Conservation (phyloP, 257 asterid species). For the Penstemon eatonii region DNA sequence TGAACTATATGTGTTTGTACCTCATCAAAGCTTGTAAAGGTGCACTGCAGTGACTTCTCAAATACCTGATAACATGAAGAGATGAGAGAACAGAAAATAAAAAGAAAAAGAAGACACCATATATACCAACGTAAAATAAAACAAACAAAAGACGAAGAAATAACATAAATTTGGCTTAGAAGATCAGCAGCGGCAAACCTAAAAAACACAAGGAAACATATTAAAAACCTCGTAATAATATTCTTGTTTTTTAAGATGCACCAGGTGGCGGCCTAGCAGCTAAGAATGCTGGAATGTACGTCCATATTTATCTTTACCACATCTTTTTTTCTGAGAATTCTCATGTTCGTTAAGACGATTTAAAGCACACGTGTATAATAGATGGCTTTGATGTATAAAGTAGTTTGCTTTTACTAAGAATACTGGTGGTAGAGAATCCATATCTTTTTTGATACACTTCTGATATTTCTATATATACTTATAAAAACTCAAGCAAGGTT, state of each 20-base stretch:
- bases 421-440: constrained; percentile 2
- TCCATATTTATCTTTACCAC: constrained; percentile 21
- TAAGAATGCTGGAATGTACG: constrained; percentile 91
- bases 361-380: constrained; percentile 4
- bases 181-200: too few relatives aligned
- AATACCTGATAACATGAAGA: too few relatives aligned
- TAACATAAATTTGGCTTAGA: too few relatives aligned
- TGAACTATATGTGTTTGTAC: too few relatives aligned
- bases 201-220: too few relatives aligned
- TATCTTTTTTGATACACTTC: background rate
- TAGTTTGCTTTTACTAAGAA: constrained; percentile 1
- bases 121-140: too few relatives aligned
- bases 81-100: too few relatives aligned
- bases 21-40: too few relatives aligned
- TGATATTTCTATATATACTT: constrained; percentile 5
- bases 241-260: constrained; percentile 96
- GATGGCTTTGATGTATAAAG: background rate
- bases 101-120: too few relatives aligned
- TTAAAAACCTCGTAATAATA: too few relatives aligned
- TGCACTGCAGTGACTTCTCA: too few relatives aligned
- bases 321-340: background rate
- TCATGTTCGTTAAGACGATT: constrained; percentile 13
- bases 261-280: constrained; percentile 93
- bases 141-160: too few relatives aligned
- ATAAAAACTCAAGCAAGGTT: background rate